These are phyloP conservation scores for Metschnikowia sp. DNA, from an alignment of 805 yeast species.

Conservation along the genomic window DNA sequence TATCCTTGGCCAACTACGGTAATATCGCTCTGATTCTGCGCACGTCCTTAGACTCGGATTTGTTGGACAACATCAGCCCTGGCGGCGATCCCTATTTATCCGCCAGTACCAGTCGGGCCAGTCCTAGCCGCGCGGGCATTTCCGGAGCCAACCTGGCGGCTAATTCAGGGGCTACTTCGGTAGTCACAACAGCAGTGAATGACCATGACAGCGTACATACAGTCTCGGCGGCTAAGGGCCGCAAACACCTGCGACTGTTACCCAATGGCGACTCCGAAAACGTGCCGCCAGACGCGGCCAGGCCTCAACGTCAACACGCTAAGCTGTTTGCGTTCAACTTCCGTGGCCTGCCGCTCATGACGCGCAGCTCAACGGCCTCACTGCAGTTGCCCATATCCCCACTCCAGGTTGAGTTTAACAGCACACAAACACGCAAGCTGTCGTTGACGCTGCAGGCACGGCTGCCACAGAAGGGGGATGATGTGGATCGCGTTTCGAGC, in stretches of 20 bases:
- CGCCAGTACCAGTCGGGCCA: not conserved
- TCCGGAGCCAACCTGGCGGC: not conserved
- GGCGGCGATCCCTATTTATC: not conserved
- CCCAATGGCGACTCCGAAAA: slow-evolving; percentile 7
- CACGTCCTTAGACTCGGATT: slow-evolving; percentile 5
- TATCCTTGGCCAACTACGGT: not conserved
- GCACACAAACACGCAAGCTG: slow-evolving; percentile 36
- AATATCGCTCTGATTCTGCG: slow-evolving; percentile 2
- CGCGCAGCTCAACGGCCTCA: slow-evolving; percentile 8
- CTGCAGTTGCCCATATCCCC: slow-evolving; percentile 17
- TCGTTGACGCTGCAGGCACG: slow-evolving; percentile 35
- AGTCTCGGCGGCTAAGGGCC: slow-evolving; percentile 3
- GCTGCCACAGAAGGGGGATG: slow-evolving; percentile 1
- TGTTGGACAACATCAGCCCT: not conserved
- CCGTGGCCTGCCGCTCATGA: slow-evolving; percentile 9
- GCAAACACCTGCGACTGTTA: slow-evolving; percentile 16
- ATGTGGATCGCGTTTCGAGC: not conserved
- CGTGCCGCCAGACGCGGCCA: not conserved
- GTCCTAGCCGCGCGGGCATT: not conserved
- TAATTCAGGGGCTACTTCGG: not conserved
- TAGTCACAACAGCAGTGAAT: no score
- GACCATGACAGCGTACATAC: no score
- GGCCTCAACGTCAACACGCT: slow-evolving; percentile 10
- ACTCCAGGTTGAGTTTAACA: slow-evolving; percentile 15
- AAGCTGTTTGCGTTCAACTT: slow-evolving; percentile 11